Base-by-base conservation (phyloP, 2,329 filamentous ascomycete genomes). In the Diaporthe citrichinensis region DNA sequence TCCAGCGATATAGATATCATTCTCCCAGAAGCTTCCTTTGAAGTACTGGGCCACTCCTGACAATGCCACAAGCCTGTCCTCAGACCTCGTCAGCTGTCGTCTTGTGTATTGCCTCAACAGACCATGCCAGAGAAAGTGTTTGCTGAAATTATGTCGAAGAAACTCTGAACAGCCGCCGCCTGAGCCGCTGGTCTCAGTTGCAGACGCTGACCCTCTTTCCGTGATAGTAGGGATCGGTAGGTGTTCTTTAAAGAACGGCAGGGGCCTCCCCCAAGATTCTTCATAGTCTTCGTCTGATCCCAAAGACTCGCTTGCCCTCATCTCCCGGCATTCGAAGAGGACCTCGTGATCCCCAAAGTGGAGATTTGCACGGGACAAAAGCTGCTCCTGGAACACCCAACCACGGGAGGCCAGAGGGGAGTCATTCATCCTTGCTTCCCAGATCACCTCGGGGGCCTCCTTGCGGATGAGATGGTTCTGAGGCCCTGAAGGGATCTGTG, bases 371-470 rank as follows among this genome's bases (percentile, higher is more conserved):
- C 23, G 68, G 15, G 68, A 71, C 1, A 71, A 41, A 31, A 71
- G 68, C 51, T 46, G 68, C 5, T 71, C 68, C 34, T 71, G 68
- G 6, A 71, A 71, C 0, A 57, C 5, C 36, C 51, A 71, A 4
- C 68, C 68, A 6, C 68, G 51, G 25, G 68, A 28, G 0, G 12
- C 31, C 4, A 71, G n/a, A 15, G 51, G 34, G 10, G 58, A 61
- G 4, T 12, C 12, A 3, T 61, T 2, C 12, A 61, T 17, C 23
- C 1, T 0, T 15, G 23, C 12, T 0, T 28, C 4, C 58, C 58
- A 61, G 7, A 10, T 10, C 6, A 0, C 23, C 3, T 9, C 5
- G 1, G 14, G 4, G 12, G 6, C 0, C 23, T 9, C 3, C 36
- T 61, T 25, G 10, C 6, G 14, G 6, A 61, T 25, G 6, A 61